Percentiles rank a stretch among this genome's conserved stretches.
phyloP scores from a whole-genome alignment of 306 rosid genomes.

The Quercus wislizeni region DNA sequence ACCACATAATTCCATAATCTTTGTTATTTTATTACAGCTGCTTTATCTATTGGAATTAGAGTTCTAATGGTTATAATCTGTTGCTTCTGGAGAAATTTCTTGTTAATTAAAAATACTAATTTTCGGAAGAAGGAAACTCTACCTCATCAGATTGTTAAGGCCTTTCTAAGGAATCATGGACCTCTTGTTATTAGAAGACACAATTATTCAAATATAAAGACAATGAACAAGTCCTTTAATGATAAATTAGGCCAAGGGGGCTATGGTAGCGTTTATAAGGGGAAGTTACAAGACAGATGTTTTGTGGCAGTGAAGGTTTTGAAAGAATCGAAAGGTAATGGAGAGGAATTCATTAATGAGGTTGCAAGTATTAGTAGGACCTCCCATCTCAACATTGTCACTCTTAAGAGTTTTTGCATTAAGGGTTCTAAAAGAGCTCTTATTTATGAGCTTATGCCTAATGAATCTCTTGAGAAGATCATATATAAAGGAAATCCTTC shows the following conservation, averaged over 20 bases:
- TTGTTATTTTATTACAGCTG: neutral
- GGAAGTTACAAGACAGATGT: conserved; percentile 38
- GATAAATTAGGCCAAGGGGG: neutral
- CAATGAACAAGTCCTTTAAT: neutral
- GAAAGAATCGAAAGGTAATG: neutral
- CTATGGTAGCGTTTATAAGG: neutral
- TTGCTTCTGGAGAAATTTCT: neutral
- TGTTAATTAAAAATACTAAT: neutral
- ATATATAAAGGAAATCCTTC: neutral
- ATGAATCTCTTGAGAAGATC: neutral
- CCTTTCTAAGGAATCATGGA: neutral
- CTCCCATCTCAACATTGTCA: neutral
- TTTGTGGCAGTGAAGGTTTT: conserved; percentile 34
- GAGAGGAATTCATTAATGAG: conserved; percentile 41
- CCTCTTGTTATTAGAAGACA: neutral
- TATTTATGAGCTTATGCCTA: conserved; percentile 5
- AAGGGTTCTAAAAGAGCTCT: neutral
- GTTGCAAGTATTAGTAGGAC: conserved; percentile 12
- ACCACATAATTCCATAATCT: neutral
- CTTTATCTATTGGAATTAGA: neutral
- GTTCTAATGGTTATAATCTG: neutral
- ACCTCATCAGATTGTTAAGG: neutral
- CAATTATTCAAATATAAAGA: neutral
- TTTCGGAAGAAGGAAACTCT: neutral
- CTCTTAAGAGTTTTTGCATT: neutral